Conservation (phyloP, 2,329 filamentous ascomycete genomes). For the Monilinia aucupariae region DNA sequence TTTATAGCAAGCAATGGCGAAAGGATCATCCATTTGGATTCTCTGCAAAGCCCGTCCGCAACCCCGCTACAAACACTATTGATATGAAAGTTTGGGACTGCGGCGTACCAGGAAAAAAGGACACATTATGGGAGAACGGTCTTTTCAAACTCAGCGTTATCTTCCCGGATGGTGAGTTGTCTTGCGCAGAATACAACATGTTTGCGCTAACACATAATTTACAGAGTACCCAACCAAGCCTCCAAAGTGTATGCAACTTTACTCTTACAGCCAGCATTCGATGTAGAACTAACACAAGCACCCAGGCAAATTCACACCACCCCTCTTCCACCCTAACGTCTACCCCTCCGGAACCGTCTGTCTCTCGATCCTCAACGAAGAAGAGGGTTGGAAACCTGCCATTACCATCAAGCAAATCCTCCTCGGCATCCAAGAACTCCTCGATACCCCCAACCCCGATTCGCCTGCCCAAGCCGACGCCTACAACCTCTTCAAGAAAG, state of each 20-base stretch:
- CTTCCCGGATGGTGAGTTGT: conserved; percentile 79
- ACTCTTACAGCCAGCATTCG: conserved; percentile 22
- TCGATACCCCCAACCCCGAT: conserved; percentile 95
- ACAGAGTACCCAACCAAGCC: conserved; percentile 97
- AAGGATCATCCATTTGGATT: conserved; percentile 97
- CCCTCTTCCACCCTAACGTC: conserved; percentile 96
- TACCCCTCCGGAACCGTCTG: conserved; percentile 98
- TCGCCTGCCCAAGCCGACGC: conserved; percentile 95
- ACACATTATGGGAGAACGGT: conserved; percentile 97
- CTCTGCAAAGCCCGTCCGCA: conserved; percentile 82
- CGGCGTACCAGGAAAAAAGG: conserved; percentile 90
- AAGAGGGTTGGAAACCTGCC: conserved; percentile 96
- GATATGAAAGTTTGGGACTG: conserved; percentile 97
- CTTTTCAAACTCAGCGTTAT: conserved; percentile 89
- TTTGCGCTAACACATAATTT: conserved; percentile 27
- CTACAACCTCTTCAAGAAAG: conserved; percentile 94
- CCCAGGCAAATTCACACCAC: conserved; percentile 83
- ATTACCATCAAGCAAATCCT: conserved; percentile 99
- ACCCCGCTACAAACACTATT: conserved; percentile 64
- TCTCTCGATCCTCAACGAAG: conserved; percentile 93
- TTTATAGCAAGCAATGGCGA: conserved; percentile 76
- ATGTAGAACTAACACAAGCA: conserved; percentile 16
- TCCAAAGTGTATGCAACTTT: conserved; percentile 74
- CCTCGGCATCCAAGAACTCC: conserved; percentile 88
- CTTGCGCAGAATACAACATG: neutral